These are phyloP conservation scores for Perkinsus olseni DNA, from an alignment of 169 alveolate genomes.

Conservation along the genomic window DNA sequence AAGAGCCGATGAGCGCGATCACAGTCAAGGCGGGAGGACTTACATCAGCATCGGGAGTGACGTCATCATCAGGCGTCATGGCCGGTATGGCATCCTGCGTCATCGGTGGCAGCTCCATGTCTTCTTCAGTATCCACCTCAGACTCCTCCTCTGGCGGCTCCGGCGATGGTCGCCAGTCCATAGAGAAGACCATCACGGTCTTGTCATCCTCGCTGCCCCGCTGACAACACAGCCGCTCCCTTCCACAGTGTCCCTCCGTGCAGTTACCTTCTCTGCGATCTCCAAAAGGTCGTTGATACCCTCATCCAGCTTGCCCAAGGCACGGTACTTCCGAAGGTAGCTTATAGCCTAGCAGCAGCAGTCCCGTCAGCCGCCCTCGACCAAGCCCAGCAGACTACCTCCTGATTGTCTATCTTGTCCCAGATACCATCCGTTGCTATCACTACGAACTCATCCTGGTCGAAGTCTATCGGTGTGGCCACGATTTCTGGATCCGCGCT, in stretches of 20 bases:
- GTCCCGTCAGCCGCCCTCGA: not conserved
- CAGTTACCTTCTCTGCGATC: not conserved
- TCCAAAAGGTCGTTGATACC: not conserved
- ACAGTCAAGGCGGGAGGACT: not conserved
- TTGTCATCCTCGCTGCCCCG: not conserved
- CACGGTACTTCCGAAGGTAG: not conserved
- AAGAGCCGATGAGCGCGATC: not conserved
- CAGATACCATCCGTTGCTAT: constrained; percentile 88
- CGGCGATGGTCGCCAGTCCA: not conserved
- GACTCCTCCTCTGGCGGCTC: not conserved
- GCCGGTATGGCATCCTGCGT: not conserved
- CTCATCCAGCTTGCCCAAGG: not conserved
- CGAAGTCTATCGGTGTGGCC: constrained; percentile 37
- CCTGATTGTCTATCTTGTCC: constrained; percentile 69
- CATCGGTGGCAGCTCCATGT: not conserved
- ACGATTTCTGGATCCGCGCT: constrained; percentile 74
- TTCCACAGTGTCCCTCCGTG: not conserved
- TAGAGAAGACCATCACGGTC: not conserved
- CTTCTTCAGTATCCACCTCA: not conserved
- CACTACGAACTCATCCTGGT: constrained; percentile 61
- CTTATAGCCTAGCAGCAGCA: not conserved
- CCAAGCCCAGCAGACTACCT: not conserved
- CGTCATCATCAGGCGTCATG: not conserved
- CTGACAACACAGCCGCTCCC: not conserved
- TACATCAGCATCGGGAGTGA: not conserved